A percentile compares a stretch with the other conserved stretches of the same genome.
Evolutionary conservation across 257 asterid species (phyloP).

Genomic region (Nyctanthes arbortristis): DNA sequence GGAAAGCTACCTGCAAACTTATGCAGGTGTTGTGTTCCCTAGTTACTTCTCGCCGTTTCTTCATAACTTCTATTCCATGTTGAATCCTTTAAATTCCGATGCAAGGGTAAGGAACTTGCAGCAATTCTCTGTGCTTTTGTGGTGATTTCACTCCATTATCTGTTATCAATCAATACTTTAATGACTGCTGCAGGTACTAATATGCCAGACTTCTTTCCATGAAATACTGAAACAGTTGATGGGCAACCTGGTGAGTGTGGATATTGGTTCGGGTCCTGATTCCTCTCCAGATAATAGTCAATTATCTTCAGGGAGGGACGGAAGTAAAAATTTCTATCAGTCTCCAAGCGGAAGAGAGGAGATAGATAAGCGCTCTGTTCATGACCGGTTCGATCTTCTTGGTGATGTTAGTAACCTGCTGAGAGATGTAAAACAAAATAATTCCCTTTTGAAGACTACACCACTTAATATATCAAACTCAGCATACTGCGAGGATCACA

Average conservation of each 20-base stretch:
- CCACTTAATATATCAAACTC: slow-evolving; percentile 46
- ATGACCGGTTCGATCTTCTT: slow-evolving; percentile 73
- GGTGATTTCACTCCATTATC: slow-evolving; percentile 8
- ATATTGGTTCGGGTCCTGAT: slow-evolving; percentile 34
- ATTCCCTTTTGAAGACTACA: slow-evolving; percentile 41
- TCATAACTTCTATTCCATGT: slow-evolving; percentile 81
- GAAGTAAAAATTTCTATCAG: slow-evolving; percentile 34
- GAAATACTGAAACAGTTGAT: slow-evolving; percentile 91
- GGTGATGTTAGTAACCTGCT: slow-evolving; percentile 69
- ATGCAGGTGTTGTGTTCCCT: slow-evolving; percentile 88
- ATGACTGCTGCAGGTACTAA: slow-evolving; percentile 67
- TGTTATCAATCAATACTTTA: slow-evolving; percentile 18
- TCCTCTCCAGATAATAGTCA: slow-evolving; percentile 36
- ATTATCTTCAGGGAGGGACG: slow-evolving; percentile 27
- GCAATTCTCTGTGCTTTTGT: slow-evolving; percentile 12
- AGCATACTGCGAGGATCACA: slow-evolving; percentile 42
- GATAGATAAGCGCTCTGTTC: slow-evolving; percentile 48
- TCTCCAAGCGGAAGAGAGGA: slow-evolving; percentile 41
- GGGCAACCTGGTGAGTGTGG: slow-evolving; percentile 47
- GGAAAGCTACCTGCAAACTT: slow-evolving; percentile 85
- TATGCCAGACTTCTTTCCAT: slow-evolving; percentile 88
- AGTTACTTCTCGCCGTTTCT: slow-evolving; percentile 92
- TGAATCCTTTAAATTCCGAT: slow-evolving; percentile 90
- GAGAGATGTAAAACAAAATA: slow-evolving; percentile 68
- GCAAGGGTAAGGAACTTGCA: slow-evolving; percentile 71